Base-by-base conservation (phyloP, 768 basidiomycete species). In the Auriscalpium orientale region DNA sequence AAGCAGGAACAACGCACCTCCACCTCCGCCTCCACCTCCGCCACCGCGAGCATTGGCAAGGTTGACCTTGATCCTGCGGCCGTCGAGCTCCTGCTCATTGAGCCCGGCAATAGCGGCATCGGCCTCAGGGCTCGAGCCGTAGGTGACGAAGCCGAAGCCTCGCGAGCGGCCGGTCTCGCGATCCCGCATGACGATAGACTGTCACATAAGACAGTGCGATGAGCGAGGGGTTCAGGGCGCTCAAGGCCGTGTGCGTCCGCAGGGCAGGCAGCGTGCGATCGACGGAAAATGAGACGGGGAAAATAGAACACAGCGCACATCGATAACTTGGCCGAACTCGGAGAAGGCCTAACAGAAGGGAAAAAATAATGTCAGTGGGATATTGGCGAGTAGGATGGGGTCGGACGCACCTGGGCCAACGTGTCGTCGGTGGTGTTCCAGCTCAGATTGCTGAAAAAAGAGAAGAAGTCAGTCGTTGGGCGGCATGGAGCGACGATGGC, bases 131-230 rank as follows among this genome's bases (percentile, higher is more conserved):
- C 66, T 46, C 49, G 71, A 68, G 60, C 76, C 70, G 71, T 76
- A 94, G 54, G 90, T 94, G 59, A 98, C 94, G 74, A 98, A 98
- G 60, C 95, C 95, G 71, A 98, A 98, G 67, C 95, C 95, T 69
- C 95, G 88, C 61, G 92, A 95, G 68, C 95, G 91, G 58, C 91
- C 90, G 62, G 95, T 98, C 69, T 97, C 95, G 69, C 94, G 91
- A 76, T 98, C 95, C 76, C 91, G 89, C 94, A 95, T 95, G 71
- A 95, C 93, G 75, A 95, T 93, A 65, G 89, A 89, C 92, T 97
- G 73, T 62, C 73, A 70, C 56, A 70, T 18, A 43, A 43, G 18
- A 43, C 18, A 13, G 40, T 15, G 40, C 18, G 15, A 18, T 43
- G 18, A 43, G 40, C 40, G 40, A 43, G 40, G 9, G 18, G 18